Evolutionary conservation across 2,329 filamentous ascomycete species (phyloP).

Genomic region (Sclerotinia sclerotiorum): DNA sequence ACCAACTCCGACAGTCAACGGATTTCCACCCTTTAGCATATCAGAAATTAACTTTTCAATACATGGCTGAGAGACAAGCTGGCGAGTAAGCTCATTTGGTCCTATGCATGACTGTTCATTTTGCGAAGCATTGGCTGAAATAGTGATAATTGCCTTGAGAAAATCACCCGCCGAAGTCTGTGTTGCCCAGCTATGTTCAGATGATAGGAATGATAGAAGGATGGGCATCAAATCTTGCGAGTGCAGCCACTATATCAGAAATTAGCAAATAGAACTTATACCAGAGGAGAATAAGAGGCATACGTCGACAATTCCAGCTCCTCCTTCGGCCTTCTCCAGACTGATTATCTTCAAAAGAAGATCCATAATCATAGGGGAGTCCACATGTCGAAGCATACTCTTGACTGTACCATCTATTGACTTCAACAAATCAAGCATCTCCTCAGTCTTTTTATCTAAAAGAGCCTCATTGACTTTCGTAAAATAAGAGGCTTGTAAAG

Average conservation of each 20-base stretch:
- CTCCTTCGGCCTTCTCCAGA: slow-evolving; percentile 86
- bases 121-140: slow-evolving; percentile 95
- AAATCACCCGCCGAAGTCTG: slow-evolving; percentile 98
- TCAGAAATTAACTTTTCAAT: slow-evolving; percentile 81
- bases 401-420: slow-evolving; percentile 77
- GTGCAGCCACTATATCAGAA: slow-evolving; percentile 75
- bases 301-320: slow-evolving; percentile 91
- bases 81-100: slow-evolving; percentile 91
- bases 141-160: slow-evolving; percentile 97
- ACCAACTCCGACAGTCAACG: slow-evolving; percentile 91
- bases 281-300: slow-evolving; percentile 39
- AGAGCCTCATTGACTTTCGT: slow-evolving; percentile 98
- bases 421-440: slow-evolving; percentile 91
- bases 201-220: slow-evolving; percentile 81
- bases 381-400: slow-evolving; percentile 87
- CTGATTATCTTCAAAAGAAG: slow-evolving; percentile 95
- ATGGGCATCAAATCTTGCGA: slow-evolving; percentile 83
- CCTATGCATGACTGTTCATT: slow-evolving; percentile 99
- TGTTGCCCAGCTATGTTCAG: slow-evolving; percentile 82
- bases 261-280: not conserved
- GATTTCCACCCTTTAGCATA: slow-evolving; percentile 92
- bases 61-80: slow-evolving; percentile 84
- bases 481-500: slow-evolving; percentile 94
- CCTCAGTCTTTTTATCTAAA: slow-evolving; percentile 95
- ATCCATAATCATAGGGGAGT: slow-evolving; percentile 98